These are phyloP conservation scores for Phaffia tasmanica DNA, from an alignment of 768 basidiomycete genomes.

Conservation along the genomic window DNA sequence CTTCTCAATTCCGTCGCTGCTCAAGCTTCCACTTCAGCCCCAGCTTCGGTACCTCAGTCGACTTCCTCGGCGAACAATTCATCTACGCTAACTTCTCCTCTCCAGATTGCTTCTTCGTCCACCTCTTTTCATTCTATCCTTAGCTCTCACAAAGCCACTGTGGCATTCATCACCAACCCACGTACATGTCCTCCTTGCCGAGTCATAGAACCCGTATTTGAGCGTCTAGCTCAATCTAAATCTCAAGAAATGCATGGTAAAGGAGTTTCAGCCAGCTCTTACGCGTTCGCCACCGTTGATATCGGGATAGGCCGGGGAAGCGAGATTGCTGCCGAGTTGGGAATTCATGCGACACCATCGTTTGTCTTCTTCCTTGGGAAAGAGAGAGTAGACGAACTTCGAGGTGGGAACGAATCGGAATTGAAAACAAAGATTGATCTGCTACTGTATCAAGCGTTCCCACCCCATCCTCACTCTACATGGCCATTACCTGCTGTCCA, in stretches of 20 bases:
- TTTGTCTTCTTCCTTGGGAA: slow-evolving; percentile 79
- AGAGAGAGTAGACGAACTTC: slow-evolving; percentile 54
- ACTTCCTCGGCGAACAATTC: slow-evolving; percentile 33
- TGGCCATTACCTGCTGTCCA: slow-evolving; percentile 53
- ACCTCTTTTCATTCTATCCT: slow-evolving; percentile 61
- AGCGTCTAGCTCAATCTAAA: slow-evolving; percentile 59
- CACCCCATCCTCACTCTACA: slow-evolving; percentile 63
- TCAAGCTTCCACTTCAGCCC: slow-evolving; percentile 33
- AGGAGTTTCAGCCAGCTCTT: slow-evolving; percentile 39
- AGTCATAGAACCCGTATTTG: slow-evolving; percentile 73
- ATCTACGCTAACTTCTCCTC: slow-evolving; percentile 49
- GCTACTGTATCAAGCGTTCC: slow-evolving; percentile 63
- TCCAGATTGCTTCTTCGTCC: slow-evolving; percentile 63
- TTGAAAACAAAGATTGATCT: slow-evolving; percentile 62
- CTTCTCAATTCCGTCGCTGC: slow-evolving; percentile 35
- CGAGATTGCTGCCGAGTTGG: slow-evolving; percentile 52
- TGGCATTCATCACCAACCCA: slow-evolving; percentile 69
- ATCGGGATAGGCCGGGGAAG: slow-evolving; percentile 56
- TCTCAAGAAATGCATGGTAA: slow-evolving; percentile 26
- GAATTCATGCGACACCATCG: slow-evolving; percentile 69
- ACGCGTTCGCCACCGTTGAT: slow-evolving; percentile 74
- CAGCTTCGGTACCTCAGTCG: slow-evolving; percentile 33
- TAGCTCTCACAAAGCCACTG: slow-evolving; percentile 54
- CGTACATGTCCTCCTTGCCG: slow-evolving; percentile 65
- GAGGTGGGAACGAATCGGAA: slow-evolving; percentile 59